Percentiles rank a stretch among this genome's conserved stretches.
Evolutionary conservation across 305 asterid genomes (phyloP).

Genomic region (Coffea humblotiana): DNA sequence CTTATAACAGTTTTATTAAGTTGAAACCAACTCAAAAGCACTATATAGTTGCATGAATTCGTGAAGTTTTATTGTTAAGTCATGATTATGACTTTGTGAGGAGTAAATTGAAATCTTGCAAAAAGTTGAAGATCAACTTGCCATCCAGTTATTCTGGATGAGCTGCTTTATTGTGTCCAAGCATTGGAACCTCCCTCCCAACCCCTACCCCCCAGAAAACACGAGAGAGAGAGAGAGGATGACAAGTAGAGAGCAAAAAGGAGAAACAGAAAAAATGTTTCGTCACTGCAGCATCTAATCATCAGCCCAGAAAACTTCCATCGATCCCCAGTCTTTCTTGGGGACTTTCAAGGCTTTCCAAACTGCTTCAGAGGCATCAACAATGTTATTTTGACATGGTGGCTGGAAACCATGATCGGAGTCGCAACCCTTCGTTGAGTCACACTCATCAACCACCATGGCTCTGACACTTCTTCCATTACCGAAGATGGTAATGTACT

Average conservation of each 20-base stretch:
- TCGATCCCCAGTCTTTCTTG: constrained; percentile 16
- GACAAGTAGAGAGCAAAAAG: neutral
- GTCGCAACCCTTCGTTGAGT: constrained; percentile 30
- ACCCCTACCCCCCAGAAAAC: neutral
- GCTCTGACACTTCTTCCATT: constrained; percentile 32
- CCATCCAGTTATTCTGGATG: neutral
- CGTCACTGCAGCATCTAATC: neutral
- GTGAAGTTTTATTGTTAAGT: neutral
- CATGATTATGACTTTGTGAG: neutral
- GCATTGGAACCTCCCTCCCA: neutral
- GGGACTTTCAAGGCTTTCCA: constrained; percentile 30
- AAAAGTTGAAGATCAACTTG: neutral
- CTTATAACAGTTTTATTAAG: neutral
- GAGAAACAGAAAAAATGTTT: neutral
- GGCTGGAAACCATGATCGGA: constrained; percentile 27
- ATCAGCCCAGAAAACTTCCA: constrained; percentile 30
- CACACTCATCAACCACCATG: constrained; percentile 38
- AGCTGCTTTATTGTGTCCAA: constrained; percentile 2
- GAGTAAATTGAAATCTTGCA: neutral
- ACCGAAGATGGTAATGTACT: constrained; percentile 22
- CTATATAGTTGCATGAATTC: neutral
- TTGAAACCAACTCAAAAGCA: neutral
- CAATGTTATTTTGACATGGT: constrained; percentile 30
- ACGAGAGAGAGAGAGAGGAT: too few relatives aligned
- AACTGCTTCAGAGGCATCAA: constrained; percentile 36